Evolutionary conservation across 116 monocot genomes (phyloP), one percentile per base, ranked within the genome.

Genomic region (Dioscorea cayenensis): DNA sequence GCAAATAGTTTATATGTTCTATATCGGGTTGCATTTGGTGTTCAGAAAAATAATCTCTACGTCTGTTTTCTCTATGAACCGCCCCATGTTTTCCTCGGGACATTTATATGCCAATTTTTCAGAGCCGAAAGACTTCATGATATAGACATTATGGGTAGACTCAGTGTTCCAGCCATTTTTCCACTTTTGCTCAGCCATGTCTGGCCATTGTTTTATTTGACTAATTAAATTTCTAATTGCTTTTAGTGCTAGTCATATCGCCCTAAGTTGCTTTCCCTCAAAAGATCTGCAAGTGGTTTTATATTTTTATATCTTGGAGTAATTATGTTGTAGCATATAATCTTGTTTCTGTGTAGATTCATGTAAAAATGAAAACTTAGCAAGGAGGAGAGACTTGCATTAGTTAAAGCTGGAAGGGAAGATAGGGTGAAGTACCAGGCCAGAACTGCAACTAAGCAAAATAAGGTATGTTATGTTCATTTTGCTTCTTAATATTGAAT

Each of bases 331-430:
- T 9, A 32, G 32, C 43, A 43, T 43, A 16, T 55, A n/a, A 55
- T 55, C 17, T 55, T 25, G 25, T 52, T 67, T 36, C 58, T 62
- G 38, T 79, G 52, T 62, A 95, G 95, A 78, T 78, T 11, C 76
- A 95, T 67, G 85, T 95, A 72, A 95, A 66, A 80, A 95, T 78
- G 69, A 89, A 89, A 82, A 55, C 55, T 89, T 25, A 92, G 69
- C 63, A 95, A 92, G 75, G 95, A 87, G 72, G 84, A 95, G 71
- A 85, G 82, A 62, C 71, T 95, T 67, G 89, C 80, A 22, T 7
- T 89, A 59, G 92, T 87, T 65, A 87, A 66, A 77, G 91, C 85
- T 21, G 91, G 89, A 61, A 92, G 92, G 72, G 92, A 95, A 73
- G 95, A 95, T 18, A 87, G 95, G 77, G 89, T 80, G 35, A 83